These are phyloP conservation scores for Metschnikowia gelsemii DNA, from an alignment of 805 yeast genomes.

Conservation along the genomic window DNA sequence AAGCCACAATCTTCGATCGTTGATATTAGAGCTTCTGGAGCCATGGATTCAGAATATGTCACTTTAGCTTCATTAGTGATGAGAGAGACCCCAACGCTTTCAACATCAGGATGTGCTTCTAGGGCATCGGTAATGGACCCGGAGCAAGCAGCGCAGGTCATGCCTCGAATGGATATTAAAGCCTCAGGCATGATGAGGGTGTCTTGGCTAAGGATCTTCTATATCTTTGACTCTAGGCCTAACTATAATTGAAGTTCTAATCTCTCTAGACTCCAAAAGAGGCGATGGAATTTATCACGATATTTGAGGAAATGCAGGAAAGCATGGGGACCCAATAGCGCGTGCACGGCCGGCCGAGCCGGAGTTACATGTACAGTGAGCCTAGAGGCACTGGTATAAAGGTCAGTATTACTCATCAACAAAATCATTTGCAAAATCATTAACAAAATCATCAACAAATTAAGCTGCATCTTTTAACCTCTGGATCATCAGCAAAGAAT, in stretches of 20 bases:
- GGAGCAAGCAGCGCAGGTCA: slow-evolving; percentile 31
- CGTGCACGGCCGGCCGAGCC: slow-evolving; percentile 8
- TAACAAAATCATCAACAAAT: too few species aligned
- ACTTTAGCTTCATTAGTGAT: slow-evolving; percentile 31
- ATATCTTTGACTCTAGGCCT: too few species aligned
- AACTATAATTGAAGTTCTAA: too few species aligned
- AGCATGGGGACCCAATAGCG: neutral
- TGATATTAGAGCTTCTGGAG: slow-evolving; percentile 6
- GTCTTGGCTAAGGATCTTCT: neutral
- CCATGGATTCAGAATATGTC: slow-evolving; percentile 3
- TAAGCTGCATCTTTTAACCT: too few species aligned
- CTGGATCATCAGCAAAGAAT: too few species aligned
- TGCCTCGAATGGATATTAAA: slow-evolving; percentile 20
- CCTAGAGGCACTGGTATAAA: too few species aligned
- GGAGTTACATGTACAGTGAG: too few species aligned
- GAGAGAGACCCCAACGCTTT: slow-evolving; percentile 24
- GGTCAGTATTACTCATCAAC: too few species aligned
- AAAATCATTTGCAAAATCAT: too few species aligned
- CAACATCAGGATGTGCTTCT: slow-evolving; percentile 17
- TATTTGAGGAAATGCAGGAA: neutral
- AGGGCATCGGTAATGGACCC: slow-evolving; percentile 26
- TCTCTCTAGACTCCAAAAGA: too few species aligned
- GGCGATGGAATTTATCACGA: slow-evolving; percentile 8
- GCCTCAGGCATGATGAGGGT: slow-evolving; percentile 11
- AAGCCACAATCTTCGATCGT: slow-evolving; percentile 21